Evolutionary conservation across 208 protist species (phyloP), one percentile per base, ranked within the genome.

Genomic region (Leishmania arabica): DNA sequence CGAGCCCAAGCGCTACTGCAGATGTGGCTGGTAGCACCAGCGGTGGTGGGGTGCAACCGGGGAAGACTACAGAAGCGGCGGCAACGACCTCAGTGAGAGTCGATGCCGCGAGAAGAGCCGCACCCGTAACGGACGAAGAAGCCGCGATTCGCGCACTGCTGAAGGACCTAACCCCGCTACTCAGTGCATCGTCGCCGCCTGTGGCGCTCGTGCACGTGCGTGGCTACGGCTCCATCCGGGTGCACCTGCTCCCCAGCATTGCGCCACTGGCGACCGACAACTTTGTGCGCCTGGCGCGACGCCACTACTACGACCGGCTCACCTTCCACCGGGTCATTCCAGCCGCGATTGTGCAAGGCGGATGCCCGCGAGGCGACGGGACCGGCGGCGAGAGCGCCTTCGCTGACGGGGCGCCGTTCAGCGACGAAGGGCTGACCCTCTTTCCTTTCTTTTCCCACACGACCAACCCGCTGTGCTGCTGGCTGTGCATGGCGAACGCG

Each of bases 281-380:
- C 94, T 99, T 99, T 90, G 86, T 89, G 62, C 91, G 87, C 21
- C 95, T 99, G 53, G 78, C 89, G 4, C 72, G 82, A 27, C 92
- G 92, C 78, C 91, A 86, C 7, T 99, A 99, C 87, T 99, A 99
- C 89, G 92, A 99, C 80, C 89, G 87, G 71, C 71, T 98, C 19
- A 95, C 95, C 66, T 99, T 99, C 86, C 98, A 99, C 89, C 93
- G 99, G 31, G 93, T 98, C 5, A 97, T 99, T 80, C 91, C 96
- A 53, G 88, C 86, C 7, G 98, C 98, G 62, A 99, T 99, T 89
- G 92, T 99, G 54, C 98, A 99, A 83, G 98, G 97, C 49, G 98
- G 98, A 42, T 98, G 98, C 79, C 97, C 96, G 31, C 70, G 87
- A 45, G 95, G 97, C 1, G 94, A 99, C 75, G 98, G 98, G 40